phyloP scores from a whole-genome alignment of 441 rosid genomes.

The Omphalea diandra region DNA sequence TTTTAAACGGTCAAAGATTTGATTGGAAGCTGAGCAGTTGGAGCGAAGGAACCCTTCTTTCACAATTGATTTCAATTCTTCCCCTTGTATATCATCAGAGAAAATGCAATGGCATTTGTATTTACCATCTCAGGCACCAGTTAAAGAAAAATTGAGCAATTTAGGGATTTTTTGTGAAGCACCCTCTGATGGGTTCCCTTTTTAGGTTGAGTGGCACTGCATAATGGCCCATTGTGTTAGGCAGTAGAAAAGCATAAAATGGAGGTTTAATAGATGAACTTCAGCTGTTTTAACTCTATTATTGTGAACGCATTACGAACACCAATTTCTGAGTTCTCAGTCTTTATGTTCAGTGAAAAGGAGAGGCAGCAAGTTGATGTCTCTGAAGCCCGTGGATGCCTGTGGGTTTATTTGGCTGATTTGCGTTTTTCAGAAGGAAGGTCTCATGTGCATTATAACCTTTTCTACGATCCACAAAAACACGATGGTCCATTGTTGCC shows the following conservation, averaged over 20 bases:
- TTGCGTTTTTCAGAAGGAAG: slow-evolving; percentile 59
- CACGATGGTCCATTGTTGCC: slow-evolving; percentile 64
- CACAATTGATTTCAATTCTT: neutral
- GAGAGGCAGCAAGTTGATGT: slow-evolving; percentile 74
- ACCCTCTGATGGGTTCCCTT: neutral
- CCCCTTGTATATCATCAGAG: neutral
- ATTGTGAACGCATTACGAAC: neutral
- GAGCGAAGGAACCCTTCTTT: neutral
- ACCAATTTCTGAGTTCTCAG: neutral
- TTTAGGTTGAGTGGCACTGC: neutral
- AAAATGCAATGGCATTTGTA: too few species aligned
- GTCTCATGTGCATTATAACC: slow-evolving; percentile 76
- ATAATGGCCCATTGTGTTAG: neutral
- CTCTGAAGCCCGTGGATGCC: slow-evolving; percentile 72
- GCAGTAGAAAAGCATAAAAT: neutral
- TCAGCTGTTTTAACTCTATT: neutral
- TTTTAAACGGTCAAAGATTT: neutral
- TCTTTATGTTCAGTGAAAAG: slow-evolving; percentile 67
- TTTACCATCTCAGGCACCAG: neutral
- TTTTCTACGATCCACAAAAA: slow-evolving; percentile 66
- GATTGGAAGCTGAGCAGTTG: slow-evolving; percentile 2
- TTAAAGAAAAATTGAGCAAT: neutral
- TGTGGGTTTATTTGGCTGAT: slow-evolving; percentile 89
- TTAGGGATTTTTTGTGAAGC: neutral
- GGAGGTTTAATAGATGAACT: neutral